phyloP scores from a whole-genome alignment of 148 eudicot species.

The Silene latifolia region DNA sequence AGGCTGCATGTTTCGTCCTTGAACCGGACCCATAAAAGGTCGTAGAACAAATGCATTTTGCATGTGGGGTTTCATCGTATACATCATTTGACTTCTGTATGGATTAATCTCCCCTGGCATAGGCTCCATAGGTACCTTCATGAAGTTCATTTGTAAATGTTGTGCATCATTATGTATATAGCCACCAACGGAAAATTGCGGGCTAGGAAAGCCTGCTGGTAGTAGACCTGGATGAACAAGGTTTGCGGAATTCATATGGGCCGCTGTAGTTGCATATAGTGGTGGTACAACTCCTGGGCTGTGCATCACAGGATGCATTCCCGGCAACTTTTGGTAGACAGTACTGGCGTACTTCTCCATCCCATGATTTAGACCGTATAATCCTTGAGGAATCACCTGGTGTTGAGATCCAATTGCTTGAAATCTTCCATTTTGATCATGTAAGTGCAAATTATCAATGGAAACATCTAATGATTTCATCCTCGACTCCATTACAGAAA shows the following conservation, averaged over 20 bases:
- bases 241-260: slow-evolving; percentile 25
- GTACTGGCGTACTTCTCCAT: slow-evolving; percentile 2
- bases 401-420: slow-evolving; percentile 24
- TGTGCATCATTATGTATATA: slow-evolving; percentile 23
- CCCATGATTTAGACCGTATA: slow-evolving; percentile 7
- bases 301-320: slow-evolving; percentile 21
- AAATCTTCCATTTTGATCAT: slow-evolving; percentile 15
- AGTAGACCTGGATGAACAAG: slow-evolving; percentile 20
- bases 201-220: slow-evolving; percentile 18
- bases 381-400: slow-evolving; percentile 23
- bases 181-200: slow-evolving; percentile 28
- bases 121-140: slow-evolving; percentile 24
- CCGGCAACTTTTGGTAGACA: slow-evolving; percentile 16
- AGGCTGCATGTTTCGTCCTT: slow-evolving; percentile 31
- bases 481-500: slow-evolving; percentile 27
- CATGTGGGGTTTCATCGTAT: slow-evolving; percentile 18
- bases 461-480: slow-evolving; percentile 29
- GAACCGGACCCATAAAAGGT: slow-evolving; percentile 26
- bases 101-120: slow-evolving; percentile 21
- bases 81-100: slow-evolving; percentile 24
- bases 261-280: slow-evolving; percentile 28
- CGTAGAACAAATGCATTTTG: slow-evolving; percentile 18
- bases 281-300: slow-evolving; percentile 28
- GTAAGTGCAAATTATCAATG: not conserved
- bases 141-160: slow-evolving; percentile 7